Percentiles rank a stretch among this genome's conserved stretches.
These are phyloP conservation scores for Ophiostoma australiae DNA, from an alignment of 2,329 filamentous ascomycete species.

Conservation along the genomic window DNA sequence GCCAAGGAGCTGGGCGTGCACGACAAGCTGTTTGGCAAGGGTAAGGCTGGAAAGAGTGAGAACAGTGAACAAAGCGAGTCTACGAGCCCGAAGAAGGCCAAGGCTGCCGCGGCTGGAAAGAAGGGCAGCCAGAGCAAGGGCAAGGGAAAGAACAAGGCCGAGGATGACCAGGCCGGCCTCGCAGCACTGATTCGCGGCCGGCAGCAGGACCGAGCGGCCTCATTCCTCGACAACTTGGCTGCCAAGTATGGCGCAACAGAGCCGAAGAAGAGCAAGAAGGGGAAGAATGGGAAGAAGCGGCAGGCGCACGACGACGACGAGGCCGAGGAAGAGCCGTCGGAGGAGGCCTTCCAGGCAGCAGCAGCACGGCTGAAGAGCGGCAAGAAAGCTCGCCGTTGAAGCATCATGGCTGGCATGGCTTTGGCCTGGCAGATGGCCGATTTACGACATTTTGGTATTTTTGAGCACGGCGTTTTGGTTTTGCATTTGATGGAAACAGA, in stretches of 20 bases:
- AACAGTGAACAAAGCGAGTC: conserved; percentile 16
- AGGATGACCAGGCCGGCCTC: conserved; percentile 30
- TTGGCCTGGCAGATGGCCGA: neutral
- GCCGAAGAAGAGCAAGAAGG: conserved; percentile 46
- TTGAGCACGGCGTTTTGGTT: conserved; percentile 7
- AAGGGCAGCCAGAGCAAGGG: neutral
- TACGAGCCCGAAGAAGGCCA: neutral
- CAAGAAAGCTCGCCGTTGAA: conserved; percentile 1
- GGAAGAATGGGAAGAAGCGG: conserved; percentile 41
- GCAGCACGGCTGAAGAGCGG: conserved; percentile 44
- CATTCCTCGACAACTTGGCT: conserved; percentile 68
- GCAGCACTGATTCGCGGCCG: conserved; percentile 65
- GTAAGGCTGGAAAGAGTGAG: conserved; percentile 40
- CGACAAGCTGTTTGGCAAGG: conserved; percentile 64
- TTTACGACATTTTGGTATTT: neutral
- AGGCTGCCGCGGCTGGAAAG: neutral
- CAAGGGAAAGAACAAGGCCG: conserved; percentile 30
- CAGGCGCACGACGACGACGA: conserved; percentile 49
- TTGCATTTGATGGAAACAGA: neutral
- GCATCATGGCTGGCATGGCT: neutral
- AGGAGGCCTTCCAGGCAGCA: conserved; percentile 57
- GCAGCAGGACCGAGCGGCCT: conserved; percentile 56
- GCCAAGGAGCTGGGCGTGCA: conserved; percentile 64
- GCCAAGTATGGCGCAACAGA: conserved; percentile 62
- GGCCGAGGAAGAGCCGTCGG: conserved; percentile 52